Percentiles rank a stretch among this genome's conserved stretches.
Evolutionary conservation across 768 basidiomycete genomes (phyloP).

Genomic region (Suillus placidus): DNA sequence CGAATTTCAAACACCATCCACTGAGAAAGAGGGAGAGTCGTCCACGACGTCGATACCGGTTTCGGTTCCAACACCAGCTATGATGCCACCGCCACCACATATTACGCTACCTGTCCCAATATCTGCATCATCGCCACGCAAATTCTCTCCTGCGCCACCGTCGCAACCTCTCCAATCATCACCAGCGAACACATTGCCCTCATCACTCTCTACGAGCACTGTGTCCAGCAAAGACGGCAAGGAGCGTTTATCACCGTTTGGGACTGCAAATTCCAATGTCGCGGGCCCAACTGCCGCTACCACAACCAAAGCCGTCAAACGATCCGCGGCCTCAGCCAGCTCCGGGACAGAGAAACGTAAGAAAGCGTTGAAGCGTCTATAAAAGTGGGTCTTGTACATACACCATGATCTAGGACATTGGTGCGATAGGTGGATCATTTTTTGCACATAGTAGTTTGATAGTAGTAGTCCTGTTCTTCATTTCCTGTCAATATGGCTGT

Average conservation of each 20-base stretch:
- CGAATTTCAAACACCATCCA: constrained; percentile 63
- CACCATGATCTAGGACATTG: constrained; percentile 4
- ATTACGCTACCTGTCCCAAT: constrained; percentile 37
- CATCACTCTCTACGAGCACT: constrained; percentile 38
- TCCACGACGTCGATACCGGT: constrained; percentile 11
- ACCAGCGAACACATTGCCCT: constrained; percentile 44
- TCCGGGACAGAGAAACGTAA: constrained; percentile 80
- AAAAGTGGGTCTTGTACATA: constrained; percentile 17
- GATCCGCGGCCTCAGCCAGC: constrained; percentile 55
- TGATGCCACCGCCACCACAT: constrained; percentile 25
- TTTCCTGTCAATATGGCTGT: constrained; percentile 4
- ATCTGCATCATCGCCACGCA: constrained; percentile 44
- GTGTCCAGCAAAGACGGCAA: constrained; percentile 40
- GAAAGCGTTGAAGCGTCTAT: constrained; percentile 85
- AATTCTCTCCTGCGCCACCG: constrained; percentile 46
- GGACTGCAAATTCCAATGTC: constrained; percentile 73
- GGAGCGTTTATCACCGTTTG: constrained; percentile 70
- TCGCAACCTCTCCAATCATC: constrained; percentile 40
- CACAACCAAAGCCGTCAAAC: constrained; percentile 66
- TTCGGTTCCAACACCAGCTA: constrained; percentile 19
- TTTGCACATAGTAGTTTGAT: neutral
- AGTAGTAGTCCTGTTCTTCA: neutral
- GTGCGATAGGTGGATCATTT: neutral
- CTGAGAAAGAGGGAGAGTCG: constrained; percentile 25
- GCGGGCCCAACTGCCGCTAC: constrained; percentile 38